Conservation (phyloP, 2,329 filamentous ascomycete species). For the Metarhizium album region DNA sequence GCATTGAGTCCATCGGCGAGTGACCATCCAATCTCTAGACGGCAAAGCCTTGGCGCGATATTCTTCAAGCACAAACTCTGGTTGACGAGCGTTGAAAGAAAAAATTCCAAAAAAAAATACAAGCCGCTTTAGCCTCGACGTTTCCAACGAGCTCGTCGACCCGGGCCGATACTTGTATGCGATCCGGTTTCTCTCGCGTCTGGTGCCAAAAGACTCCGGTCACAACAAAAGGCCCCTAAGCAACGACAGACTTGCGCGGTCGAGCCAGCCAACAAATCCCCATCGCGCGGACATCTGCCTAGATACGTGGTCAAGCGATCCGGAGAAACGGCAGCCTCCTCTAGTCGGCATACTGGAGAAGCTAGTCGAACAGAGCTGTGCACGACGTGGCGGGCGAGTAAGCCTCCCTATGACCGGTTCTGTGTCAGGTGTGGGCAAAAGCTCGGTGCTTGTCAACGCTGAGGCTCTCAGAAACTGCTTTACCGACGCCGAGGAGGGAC, state of each 20-base stretch:
- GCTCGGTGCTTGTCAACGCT: neutral
- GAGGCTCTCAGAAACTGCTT: neutral
- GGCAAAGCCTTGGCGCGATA: neutral
- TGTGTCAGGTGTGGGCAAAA: neutral
- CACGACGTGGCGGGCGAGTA: neutral
- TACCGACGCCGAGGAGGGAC: neutral
- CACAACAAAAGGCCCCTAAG: neutral
- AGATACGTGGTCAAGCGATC: neutral
- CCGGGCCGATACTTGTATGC: neutral
- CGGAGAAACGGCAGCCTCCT: neutral
- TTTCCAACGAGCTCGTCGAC: neutral
- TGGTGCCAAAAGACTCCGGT: neutral
- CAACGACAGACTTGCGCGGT: neutral
- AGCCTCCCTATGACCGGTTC: neutral
- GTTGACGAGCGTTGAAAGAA: neutral
- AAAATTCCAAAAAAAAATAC: neutral
- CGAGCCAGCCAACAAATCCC: neutral
- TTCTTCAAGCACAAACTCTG: neutral
- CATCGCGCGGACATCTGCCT: neutral
- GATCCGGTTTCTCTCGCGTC: neutral
- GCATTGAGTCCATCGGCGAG: conserved; percentile 7
- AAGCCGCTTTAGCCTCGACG: neutral
- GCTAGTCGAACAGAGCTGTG: no score
- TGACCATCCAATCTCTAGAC: neutral
- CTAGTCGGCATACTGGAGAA: neutral